These are phyloP conservation scores for Musa balbisiana DNA, from an alignment of 202 grass and related monocot species.

Conservation along the genomic window DNA sequence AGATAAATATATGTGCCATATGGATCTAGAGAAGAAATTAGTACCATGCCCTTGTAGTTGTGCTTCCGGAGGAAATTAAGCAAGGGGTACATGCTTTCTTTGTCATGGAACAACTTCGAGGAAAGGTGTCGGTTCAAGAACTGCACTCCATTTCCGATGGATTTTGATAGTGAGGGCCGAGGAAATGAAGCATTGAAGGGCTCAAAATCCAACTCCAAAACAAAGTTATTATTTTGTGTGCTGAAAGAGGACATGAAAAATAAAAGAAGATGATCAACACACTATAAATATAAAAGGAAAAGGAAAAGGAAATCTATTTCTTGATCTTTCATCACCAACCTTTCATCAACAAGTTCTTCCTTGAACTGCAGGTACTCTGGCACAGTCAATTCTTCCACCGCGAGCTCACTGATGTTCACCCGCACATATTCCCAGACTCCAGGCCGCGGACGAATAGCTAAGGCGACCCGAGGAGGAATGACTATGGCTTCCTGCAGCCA, in stretches of 20 bases:
- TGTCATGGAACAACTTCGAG: constrained; percentile 94
- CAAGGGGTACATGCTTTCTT: constrained; percentile 90
- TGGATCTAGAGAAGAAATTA: neutral
- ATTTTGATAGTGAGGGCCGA: constrained; percentile 84
- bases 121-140: constrained; percentile 97
- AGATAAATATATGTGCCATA: too few relatives aligned
- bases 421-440: constrained; percentile 99
- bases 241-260: constrained; percentile 13
- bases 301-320: neutral
- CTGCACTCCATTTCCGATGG: constrained; percentile 94
- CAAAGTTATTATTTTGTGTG: constrained; percentile 50
- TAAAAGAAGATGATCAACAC: neutral
- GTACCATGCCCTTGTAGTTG: constrained; percentile 99
- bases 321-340: constrained; percentile 32
- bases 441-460: constrained; percentile 85
- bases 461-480: constrained; percentile 80
- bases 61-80: constrained; percentile 88
- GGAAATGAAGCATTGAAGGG: constrained; percentile 98
- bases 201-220: constrained; percentile 94
- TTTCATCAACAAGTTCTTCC: constrained; percentile 80
- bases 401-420: constrained; percentile 84
- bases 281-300: neutral
- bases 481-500: constrained; percentile 70
- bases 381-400: constrained; percentile 75
- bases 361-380: constrained; percentile 98